Percentiles rank a stretch among this genome's conserved stretches.
Evolutionary conservation across 1,139 yeast genomes (phyloP).

Genomic region (Debaryomycetaceae sp.): DNA sequence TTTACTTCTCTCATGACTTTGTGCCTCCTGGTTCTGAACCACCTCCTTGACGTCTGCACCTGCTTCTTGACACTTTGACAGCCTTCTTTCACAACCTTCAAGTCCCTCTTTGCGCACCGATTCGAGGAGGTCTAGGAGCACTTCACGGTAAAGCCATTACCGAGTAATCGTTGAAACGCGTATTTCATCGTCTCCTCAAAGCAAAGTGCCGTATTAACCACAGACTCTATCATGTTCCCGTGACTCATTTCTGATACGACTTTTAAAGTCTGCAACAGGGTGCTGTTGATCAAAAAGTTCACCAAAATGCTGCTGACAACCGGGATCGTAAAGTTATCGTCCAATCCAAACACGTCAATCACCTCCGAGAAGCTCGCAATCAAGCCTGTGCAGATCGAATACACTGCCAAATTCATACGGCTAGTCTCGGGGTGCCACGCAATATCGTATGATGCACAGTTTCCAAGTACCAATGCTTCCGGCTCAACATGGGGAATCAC

Average conservation of each 20-base stretch:
- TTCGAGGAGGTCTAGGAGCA: no score
- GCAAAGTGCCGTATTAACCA: not conserved
- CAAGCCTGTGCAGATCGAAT: conserved; percentile 60
- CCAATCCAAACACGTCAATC: conserved; percentile 60
- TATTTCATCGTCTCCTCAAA: not conserved
- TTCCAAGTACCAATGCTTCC: not conserved
- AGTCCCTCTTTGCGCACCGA: not conserved
- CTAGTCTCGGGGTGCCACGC: conserved; percentile 61
- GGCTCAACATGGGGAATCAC: conserved; percentile 39
- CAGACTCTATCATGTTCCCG: not conserved
- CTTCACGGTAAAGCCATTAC: not conserved
- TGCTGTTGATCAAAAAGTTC: conserved; percentile 26
- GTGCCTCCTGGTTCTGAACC: not conserved
- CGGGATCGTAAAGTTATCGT: conserved; percentile 92
- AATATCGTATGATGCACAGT: conserved; percentile 31
- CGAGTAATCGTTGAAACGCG: conserved; percentile 1
- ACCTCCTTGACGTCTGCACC: not conserved
- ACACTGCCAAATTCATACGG: conserved; percentile 35
- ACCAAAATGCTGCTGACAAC: conserved; percentile 64
- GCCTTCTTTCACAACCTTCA: not conserved
- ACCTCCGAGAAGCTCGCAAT: conserved; percentile 84
- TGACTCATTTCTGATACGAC: not conserved
- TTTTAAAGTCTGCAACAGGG: conserved; percentile 2
- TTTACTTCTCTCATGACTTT: no score
- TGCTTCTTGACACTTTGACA: not conserved